Percentiles rank a stretch among this genome's conserved stretches.
Conservation (phyloP, 371 early-diverging fungal species). For the Amoeboradix gromovi region DNA sequence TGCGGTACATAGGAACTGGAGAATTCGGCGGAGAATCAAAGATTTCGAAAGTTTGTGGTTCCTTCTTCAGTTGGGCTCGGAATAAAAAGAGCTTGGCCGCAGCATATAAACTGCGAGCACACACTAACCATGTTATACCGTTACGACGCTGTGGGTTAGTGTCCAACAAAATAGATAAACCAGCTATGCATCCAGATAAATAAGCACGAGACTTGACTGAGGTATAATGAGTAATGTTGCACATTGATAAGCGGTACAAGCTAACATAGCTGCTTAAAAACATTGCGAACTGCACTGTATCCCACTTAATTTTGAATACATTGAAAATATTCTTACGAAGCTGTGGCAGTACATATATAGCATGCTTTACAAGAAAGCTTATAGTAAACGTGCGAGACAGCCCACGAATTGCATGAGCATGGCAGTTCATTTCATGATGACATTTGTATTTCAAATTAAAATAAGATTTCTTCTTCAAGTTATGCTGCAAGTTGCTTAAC, state of each 20-base stretch:
- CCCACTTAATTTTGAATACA: constrained; percentile 9
- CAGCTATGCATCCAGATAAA: constrained; percentile 43
- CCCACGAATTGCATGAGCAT: constrained; percentile 36
- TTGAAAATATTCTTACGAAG: constrained; percentile 19
- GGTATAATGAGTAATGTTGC: constrained; percentile 25
- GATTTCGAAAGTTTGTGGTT: too few relatives aligned
- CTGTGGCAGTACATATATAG: constrained; percentile 34
- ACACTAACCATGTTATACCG: constrained; percentile 42
- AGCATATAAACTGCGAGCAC: constrained; percentile 42
- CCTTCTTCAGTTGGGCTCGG: too few relatives aligned
- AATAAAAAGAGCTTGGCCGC: too few relatives aligned
- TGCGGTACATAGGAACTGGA: too few relatives aligned
- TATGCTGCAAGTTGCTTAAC: constrained; percentile 16
- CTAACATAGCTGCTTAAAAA: constrained; percentile 46
- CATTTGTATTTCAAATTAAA: constrained; percentile 9
- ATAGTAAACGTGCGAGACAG: constrained; percentile 38
- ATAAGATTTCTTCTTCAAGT: constrained; percentile 18
- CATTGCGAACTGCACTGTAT: constrained; percentile 44
- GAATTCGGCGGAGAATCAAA: too few relatives aligned
- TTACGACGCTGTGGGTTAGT: constrained; percentile 31
- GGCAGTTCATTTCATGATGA: constrained; percentile 40
- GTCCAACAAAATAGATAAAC: constrained; percentile 32
- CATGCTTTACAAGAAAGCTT: constrained; percentile 36
- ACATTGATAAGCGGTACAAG: constrained; percentile 42
- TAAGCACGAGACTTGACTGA: constrained; percentile 36